phyloP scores from a whole-genome alignment of 208 protist species.

The Wallacemonas sp. region DNA sequence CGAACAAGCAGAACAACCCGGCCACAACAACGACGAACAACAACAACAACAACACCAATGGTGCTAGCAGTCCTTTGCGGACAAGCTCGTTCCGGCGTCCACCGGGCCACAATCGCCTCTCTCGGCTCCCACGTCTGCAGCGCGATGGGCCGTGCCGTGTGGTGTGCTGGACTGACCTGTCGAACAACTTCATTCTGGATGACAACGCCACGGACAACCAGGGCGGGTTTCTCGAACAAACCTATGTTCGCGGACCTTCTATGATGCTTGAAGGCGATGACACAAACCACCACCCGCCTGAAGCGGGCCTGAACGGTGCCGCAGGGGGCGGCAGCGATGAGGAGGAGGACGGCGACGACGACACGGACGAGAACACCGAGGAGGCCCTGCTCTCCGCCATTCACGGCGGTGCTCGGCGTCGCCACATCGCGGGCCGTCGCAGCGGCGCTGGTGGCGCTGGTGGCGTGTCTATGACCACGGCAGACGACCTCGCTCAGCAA shows the following conservation, averaged over 20 bases:
- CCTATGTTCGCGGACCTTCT: conserved; percentile 46
- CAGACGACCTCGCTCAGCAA: conserved; percentile 15
- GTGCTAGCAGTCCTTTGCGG: neutral
- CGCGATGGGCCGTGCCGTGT: conserved; percentile 17
- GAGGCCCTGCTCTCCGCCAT: conserved; percentile 6
- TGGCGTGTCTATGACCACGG: conserved; percentile 12
- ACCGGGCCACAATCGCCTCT: neutral
- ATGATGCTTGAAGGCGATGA: conserved; percentile 44
- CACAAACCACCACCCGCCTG: neutral
- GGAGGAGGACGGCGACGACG: conserved; percentile 32
- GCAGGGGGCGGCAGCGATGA: conserved; percentile 8
- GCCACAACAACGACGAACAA: too few species aligned
- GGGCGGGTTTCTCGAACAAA: conserved; percentile 15
- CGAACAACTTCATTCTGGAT: conserved; percentile 76
- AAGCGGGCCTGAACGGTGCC: neutral
- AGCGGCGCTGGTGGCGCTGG: conserved; percentile 9
- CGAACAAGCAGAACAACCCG: neutral
- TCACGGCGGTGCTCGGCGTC: conserved; percentile 10
- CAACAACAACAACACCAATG: neutral
- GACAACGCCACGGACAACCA: conserved; percentile 23
- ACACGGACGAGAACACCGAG: conserved; percentile 24
- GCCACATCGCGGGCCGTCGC: conserved; percentile 6
- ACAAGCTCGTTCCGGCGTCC: neutral
- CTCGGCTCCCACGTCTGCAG: neutral
- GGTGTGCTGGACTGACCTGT: conserved; percentile 82